phyloP scores from a whole-genome alignment of 73 alveolate genomes.

The Blepharisma stoltei region DNA sequence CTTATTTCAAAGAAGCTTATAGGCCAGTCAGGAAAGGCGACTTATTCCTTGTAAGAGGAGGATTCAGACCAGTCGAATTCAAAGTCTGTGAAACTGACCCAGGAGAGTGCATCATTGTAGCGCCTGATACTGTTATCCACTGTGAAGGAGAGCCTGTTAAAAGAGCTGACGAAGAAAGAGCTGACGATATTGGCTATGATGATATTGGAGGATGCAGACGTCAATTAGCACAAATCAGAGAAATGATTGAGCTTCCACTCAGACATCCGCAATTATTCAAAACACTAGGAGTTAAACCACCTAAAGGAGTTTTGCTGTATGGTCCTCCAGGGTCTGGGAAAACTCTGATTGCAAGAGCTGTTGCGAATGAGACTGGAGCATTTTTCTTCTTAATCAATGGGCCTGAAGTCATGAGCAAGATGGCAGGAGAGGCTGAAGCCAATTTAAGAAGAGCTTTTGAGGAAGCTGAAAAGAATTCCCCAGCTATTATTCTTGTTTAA shows the following conservation, averaged over 20 bases:
- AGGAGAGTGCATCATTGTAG: slow-evolving; percentile 93
- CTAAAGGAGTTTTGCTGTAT: slow-evolving; percentile 92
- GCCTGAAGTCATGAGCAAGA: slow-evolving; percentile 96
- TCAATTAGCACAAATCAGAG: slow-evolving; percentile 58
- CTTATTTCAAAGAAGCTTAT: slow-evolving; percentile 98
- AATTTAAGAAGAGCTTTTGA: slow-evolving; percentile 90
- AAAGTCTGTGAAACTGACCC: slow-evolving; percentile 86
- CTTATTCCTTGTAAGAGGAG: slow-evolving; percentile 96
- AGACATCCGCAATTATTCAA: slow-evolving; percentile 84
- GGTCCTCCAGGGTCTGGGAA: slow-evolving; percentile 99
- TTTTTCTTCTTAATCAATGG: slow-evolving; percentile 97
- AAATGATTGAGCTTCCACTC: slow-evolving; percentile 72
- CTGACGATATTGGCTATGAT: slow-evolving; percentile 90
- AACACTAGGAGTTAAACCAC: slow-evolving; percentile 96
- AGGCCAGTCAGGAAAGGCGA: slow-evolving; percentile 98
- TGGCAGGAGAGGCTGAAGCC: slow-evolving; percentile 93
- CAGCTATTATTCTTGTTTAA: slow-evolving; percentile 87
- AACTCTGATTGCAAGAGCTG: slow-evolving; percentile 95
- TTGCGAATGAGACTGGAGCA: slow-evolving; percentile 91
- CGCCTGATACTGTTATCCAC: slow-evolving; percentile 95
- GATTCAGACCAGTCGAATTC: slow-evolving; percentile 97
- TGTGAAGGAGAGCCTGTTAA: slow-evolving; percentile 96
- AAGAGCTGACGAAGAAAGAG: slow-evolving; percentile 90
- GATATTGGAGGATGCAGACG: slow-evolving; percentile 75
- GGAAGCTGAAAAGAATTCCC: slow-evolving; percentile 90